Conservation (phyloP, 257 asterid genomes). For the Solanum microdontum region DNA sequence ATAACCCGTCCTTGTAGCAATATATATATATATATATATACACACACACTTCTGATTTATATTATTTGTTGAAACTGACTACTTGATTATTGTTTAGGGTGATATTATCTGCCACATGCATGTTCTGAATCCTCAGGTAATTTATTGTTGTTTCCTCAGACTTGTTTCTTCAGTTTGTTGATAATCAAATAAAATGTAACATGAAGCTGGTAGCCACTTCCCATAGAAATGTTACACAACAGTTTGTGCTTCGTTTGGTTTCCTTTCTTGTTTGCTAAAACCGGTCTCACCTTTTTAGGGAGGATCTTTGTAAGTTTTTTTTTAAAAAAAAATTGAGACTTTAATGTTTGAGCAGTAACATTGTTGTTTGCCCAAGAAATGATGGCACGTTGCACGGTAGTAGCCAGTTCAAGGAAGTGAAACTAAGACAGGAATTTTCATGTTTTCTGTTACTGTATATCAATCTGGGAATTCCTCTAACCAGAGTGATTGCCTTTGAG, state of each 20-base stretch:
- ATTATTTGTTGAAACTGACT: background rate
- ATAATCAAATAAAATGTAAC: background rate
- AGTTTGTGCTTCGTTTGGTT: no score
- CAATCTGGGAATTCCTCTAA: background rate
- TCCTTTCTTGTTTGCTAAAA: no score
- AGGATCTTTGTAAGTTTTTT: no score
- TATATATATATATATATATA: background rate
- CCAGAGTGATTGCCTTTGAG: background rate
- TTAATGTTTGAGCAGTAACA: background rate
- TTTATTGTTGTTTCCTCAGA: background rate
- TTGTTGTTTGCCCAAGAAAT: background rate
- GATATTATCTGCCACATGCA: conserved; percentile 54
- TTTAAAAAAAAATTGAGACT: no score
- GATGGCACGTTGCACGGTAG: no score
- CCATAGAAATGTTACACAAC: no score
- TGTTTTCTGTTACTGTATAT: background rate
- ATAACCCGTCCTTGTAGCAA: background rate
- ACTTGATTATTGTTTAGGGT: conserved; percentile 33
- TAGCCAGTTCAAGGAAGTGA: no score
- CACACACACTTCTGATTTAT: background rate
- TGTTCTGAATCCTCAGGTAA: conserved; percentile 84
- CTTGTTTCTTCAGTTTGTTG: background rate
- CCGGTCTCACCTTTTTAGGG: no score
- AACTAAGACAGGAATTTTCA: background rate
- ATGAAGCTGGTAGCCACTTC: no score